Percentiles rank a stretch among this genome's conserved stretches.
These are phyloP conservation scores for Ganoderma resinaceum DNA, from an alignment of 1,284 basidiomycete species.

Conservation along the genomic window DNA sequence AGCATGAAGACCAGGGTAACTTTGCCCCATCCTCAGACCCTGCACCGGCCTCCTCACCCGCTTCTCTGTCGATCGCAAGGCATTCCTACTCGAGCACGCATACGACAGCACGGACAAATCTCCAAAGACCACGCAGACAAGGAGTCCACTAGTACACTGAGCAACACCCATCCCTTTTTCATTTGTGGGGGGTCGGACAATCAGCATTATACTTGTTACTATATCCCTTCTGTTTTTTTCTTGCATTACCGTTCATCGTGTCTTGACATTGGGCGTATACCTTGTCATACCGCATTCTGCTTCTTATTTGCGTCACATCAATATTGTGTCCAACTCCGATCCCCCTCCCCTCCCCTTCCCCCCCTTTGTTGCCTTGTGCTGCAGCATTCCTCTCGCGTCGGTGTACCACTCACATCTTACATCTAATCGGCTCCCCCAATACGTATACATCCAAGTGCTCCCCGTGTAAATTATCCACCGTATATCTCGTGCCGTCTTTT, in stretches of 20 bases:
- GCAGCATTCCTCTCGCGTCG: neutral
- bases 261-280: neutral
- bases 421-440: slow-evolving; percentile 19
- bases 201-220: neutral
- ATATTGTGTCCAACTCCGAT: slow-evolving; percentile 7
- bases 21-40: too few relatives aligned
- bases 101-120: slow-evolving; percentile 18
- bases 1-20: neutral
- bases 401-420: slow-evolving; percentile 13
- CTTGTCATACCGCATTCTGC: slow-evolving; percentile 5
- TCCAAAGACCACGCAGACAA: slow-evolving; percentile 13
- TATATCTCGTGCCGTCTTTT: slow-evolving; percentile 15
- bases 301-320: neutral
- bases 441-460: slow-evolving; percentile 21
- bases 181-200: neutral
- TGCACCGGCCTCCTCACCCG: too few relatives aligned
- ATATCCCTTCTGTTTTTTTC: slow-evolving; percentile 1
- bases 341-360: neutral
- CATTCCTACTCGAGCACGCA: slow-evolving; percentile 6
- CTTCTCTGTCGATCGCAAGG: too few relatives aligned
- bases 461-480: slow-evolving; percentile 27
- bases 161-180: neutral
- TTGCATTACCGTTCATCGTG: slow-evolving; percentile 16
- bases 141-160: slow-evolving; percentile 10
- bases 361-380: slow-evolving; percentile 13